Evolutionary conservation across 106 monocot species (phyloP), one percentile per base, ranked within the genome.

Genomic region (Apostasia ramifera): DNA sequence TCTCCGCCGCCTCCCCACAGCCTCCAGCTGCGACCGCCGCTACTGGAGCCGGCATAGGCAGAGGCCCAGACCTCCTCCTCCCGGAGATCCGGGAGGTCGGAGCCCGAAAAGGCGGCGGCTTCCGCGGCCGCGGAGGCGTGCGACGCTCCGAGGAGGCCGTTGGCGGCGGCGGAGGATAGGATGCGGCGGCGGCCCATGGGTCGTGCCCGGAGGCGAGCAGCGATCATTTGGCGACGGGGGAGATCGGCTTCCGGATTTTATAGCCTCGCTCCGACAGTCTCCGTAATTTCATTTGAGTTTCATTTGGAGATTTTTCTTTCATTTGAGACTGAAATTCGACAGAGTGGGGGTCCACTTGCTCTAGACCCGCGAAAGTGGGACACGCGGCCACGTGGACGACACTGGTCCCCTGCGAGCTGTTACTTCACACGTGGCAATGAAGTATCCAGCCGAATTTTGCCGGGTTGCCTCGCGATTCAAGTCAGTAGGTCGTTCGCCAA

Each of bases 21-120:
- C 8, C 14, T 10, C 51, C 68, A 6, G 45, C 2, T 41, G 52
- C 53, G 8, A 5, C 15, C 50, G 8, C 5, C 72, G 38, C 14
- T 11, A 44, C 15, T 40, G 38, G 52, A 52, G 67, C 7, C 42
- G 49, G 2, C 13, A 2, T 4, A n/a, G 8, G 68, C 65, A 44
- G 59, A 7, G 40, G 59, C 67, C 82, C 82, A 90, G 7, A 90
- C 76, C 39, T 90, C 89, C 10, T 80, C 82, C 50, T 88, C 84
- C 2, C 40, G 63, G 38, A 86, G 72, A 55, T 88, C 81, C 1
- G 78, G 70, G 53, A 84, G 55, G 55, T 82, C 87, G 13, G 43
- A 6, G 57, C n/a, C 15, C 44, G 44, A 45, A 13, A 4, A 8
- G 53, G 8, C 66, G 48, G 50, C 26, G 66, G 37, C 9, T 5